Evolutionary conservation across 208 protist genomes (phyloP).

Genomic region (Willaertia magna): DNA sequence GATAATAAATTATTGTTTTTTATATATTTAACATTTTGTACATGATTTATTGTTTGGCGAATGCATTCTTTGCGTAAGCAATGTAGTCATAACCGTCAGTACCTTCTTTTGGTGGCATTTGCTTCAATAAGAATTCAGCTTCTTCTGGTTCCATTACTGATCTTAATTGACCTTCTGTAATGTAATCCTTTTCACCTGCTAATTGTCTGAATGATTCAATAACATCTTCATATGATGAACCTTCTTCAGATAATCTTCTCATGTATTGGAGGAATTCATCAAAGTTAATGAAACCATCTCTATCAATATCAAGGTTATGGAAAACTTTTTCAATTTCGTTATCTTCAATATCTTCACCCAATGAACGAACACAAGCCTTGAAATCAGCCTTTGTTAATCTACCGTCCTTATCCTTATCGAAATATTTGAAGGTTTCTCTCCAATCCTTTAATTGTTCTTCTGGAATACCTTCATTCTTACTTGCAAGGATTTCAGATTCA

Average conservation of each 20-base stretch:
- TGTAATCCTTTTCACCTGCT: background rate
- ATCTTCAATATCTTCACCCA: conserved; percentile 9
- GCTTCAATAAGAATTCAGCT: background rate
- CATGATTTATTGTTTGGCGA: background rate
- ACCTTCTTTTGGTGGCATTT: background rate
- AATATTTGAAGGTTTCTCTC: background rate
- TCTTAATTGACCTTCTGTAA: background rate
- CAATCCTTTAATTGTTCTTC: conserved; percentile 4
- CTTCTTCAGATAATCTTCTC: background rate
- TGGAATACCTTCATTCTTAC: background rate
- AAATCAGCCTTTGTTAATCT: background rate
- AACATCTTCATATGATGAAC: background rate
- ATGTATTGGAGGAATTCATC: background rate
- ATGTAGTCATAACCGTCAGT: conserved; percentile 2
- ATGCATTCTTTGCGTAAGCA: background rate
- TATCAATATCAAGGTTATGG: background rate
- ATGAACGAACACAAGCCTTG: background rate
- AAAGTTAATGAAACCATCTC: background rate
- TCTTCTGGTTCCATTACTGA: background rate
- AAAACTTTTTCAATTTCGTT: background rate
- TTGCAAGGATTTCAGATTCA: background rate
- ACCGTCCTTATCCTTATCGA: background rate
- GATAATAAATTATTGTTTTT: too few species aligned
- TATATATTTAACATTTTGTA: too few species aligned
- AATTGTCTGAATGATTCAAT: background rate